Evolutionary conservation across 1,284 basidiomycete genomes (phyloP).

Genomic region (Grifola frondosa): DNA sequence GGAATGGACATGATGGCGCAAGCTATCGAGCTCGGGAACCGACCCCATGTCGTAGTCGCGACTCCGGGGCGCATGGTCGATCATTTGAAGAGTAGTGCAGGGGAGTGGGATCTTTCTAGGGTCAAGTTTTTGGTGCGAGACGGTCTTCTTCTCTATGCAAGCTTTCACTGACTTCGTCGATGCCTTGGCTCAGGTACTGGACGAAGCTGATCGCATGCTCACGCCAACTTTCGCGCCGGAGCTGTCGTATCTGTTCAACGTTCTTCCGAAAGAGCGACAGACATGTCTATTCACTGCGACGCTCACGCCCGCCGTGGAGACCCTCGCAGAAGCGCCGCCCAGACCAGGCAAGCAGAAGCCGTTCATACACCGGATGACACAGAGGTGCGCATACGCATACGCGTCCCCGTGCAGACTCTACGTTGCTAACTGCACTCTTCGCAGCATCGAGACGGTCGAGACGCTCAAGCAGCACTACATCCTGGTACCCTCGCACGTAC

Average conservation of each 20-base stretch:
- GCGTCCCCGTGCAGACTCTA: conserved; percentile 8
- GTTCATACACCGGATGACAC: conserved; percentile 83
- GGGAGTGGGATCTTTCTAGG: conserved; percentile 82
- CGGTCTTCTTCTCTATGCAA: background rate
- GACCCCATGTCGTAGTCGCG: conserved; percentile 94
- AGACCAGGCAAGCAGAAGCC: conserved; percentile 83
- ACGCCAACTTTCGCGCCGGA: conserved; percentile 91
- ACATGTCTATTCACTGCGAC: conserved; percentile 98
- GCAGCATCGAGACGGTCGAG: conserved; percentile 82
- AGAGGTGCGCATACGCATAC: conserved; percentile 52
- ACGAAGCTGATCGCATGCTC: conserved; percentile 94
- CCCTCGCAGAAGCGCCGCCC: conserved; percentile 73
- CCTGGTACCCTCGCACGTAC: conserved; percentile 92
- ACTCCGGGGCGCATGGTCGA: conserved; percentile 97
- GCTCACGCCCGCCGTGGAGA: conserved; percentile 84
- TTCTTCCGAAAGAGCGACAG: conserved; percentile 84
- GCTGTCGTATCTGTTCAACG: conserved; percentile 75
- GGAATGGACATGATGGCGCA: conserved; percentile 99
- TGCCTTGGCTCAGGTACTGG: conserved; percentile 65
- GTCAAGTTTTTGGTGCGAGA: conserved; percentile 86
- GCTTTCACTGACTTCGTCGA: background rate
- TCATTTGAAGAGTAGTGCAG: conserved; percentile 77
- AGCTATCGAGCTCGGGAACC: conserved; percentile 80
- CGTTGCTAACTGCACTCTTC: background rate
- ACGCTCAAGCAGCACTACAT: conserved; percentile 88